These are phyloP conservation scores for Coniella lustricola DNA, from an alignment of 2,329 filamentous ascomycete species.

Conservation along the genomic window DNA sequence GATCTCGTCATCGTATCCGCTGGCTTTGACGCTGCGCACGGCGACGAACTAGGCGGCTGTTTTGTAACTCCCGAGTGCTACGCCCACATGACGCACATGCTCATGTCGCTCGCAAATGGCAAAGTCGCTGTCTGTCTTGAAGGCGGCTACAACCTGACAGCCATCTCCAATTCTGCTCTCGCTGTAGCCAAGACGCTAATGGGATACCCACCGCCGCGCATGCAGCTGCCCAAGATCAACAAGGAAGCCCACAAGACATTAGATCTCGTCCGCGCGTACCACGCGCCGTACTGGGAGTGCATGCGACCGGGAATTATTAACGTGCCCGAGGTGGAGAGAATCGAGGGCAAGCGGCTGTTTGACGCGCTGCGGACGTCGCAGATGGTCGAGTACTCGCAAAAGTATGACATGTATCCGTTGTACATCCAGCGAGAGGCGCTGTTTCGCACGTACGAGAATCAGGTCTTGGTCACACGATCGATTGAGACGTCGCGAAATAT, in stretches of 20 bases:
- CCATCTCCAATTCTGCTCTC: slow-evolving; percentile 87
- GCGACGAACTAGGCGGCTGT: slow-evolving; percentile 87
- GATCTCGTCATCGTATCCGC: slow-evolving; percentile 93
- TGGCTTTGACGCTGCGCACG: slow-evolving; percentile 91
- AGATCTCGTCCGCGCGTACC: slow-evolving; percentile 51
- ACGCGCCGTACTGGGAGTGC: slow-evolving; percentile 77
- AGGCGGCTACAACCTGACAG: slow-evolving; percentile 88
- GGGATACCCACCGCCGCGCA: slow-evolving; percentile 76
- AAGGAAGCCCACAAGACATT: slow-evolving; percentile 50
- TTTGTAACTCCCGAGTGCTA: slow-evolving; percentile 89
- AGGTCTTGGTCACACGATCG: slow-evolving; percentile 73
- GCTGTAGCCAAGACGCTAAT: slow-evolving; percentile 89
- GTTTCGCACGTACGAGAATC: slow-evolving; percentile 74
- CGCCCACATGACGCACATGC: slow-evolving; percentile 98
- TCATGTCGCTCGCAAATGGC: slow-evolving; percentile 87
- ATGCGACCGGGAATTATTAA: slow-evolving; percentile 64
- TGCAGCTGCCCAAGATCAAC: slow-evolving; percentile 50
- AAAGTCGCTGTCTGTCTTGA: slow-evolving; percentile 89
- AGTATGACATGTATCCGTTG: slow-evolving; percentile 71
- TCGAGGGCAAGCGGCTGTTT: slow-evolving; percentile 60
- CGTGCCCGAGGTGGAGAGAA: slow-evolving; percentile 41
- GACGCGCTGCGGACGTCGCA: slow-evolving; percentile 77
- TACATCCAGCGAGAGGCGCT: slow-evolving; percentile 69
- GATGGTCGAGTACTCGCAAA: slow-evolving; percentile 60
- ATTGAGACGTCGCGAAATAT: slow-evolving; percentile 61